phyloP scores from a whole-genome alignment of 73 alveolate genomes.

The Symbiodinium natans region DNA sequence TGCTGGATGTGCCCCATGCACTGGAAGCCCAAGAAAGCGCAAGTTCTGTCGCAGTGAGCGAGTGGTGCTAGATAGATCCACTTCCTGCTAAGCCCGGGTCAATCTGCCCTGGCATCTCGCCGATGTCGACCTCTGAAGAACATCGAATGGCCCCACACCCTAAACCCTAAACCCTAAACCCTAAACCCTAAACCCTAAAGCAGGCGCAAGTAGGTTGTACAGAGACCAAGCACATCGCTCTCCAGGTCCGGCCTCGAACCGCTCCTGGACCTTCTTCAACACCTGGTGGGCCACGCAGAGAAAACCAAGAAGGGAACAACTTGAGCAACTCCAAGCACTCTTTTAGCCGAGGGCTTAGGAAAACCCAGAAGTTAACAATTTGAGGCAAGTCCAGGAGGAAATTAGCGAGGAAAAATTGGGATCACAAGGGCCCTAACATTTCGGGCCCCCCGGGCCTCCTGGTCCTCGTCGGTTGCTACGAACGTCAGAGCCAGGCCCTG shows the following conservation, averaged over 20 bases:
- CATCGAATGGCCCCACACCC: too few relatives aligned
- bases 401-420: background rate
- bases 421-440: background rate
- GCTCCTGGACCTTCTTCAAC: slow-evolving; percentile 96
- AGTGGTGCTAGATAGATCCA: too few relatives aligned
- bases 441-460: slow-evolving; percentile 10
- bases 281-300: slow-evolving; percentile 21
- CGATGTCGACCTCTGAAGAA: slow-evolving; percentile 94
- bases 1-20: too few relatives aligned
- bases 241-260: slow-evolving; percentile 92
- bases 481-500: slow-evolving; percentile 97
- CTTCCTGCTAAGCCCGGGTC: too few relatives aligned
- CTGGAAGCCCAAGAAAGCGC: too few relatives aligned
- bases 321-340: background rate
- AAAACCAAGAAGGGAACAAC: background rate
- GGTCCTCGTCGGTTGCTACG: slow-evolving; percentile 96
- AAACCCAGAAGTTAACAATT: background rate
- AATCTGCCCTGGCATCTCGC: slow-evolving; percentile 96
- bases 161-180: too few relatives aligned
- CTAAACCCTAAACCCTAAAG: too few relatives aligned
- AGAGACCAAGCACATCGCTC: background rate
- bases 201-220: background rate
- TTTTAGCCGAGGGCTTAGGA: too few relatives aligned
- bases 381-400: background rate
- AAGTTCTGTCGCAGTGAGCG: too few relatives aligned